A percentile compares a stretch with the other conserved stretches of the same genome.
phyloP scores from a whole-genome alignment of 805 yeast species.

The Cyberlindnera mississippiensis region DNA sequence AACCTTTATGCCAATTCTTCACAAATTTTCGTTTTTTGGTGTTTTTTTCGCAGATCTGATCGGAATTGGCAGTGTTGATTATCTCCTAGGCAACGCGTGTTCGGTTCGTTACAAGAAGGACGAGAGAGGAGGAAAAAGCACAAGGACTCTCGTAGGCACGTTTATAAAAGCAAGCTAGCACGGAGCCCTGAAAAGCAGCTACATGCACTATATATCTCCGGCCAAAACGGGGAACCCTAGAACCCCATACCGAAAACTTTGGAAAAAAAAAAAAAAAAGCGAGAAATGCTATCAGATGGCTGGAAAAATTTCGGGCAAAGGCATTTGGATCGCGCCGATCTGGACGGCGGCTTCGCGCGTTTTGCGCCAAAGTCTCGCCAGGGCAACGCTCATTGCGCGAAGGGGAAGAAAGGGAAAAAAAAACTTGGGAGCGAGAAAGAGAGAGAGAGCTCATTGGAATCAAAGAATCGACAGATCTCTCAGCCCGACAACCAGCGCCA shows the following conservation, averaged over 20 bases:
- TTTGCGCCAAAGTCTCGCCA: background rate
- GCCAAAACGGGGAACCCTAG: background rate
- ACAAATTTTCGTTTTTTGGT: background rate
- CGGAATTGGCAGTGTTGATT: constrained; percentile 14
- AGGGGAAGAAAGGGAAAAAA: constrained; percentile 1
- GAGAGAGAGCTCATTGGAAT: background rate
- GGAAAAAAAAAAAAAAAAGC: too few species aligned
- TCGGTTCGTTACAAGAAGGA: constrained; percentile 2
- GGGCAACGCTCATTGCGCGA: constrained; percentile 1
- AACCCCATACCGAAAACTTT: too few species aligned
- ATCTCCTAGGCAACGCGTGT: constrained; percentile 26
- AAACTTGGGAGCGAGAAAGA: background rate
- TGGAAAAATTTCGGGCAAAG: too few species aligned
- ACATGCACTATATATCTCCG: too few species aligned
- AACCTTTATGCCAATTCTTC: background rate
- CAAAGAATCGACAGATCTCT: background rate
- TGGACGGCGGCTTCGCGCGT: background rate
- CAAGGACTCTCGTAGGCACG: too few species aligned
- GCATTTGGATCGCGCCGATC: background rate
- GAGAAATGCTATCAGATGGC: too few species aligned
- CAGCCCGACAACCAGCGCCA: too few species aligned
- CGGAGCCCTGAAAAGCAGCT: too few species aligned
- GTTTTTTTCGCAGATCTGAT: background rate
- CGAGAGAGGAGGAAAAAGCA: too few species aligned
- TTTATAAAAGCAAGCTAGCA: too few species aligned